phyloP scores from a whole-genome alignment of 331 rosid genomes.

The Acacia concinna region DNA sequence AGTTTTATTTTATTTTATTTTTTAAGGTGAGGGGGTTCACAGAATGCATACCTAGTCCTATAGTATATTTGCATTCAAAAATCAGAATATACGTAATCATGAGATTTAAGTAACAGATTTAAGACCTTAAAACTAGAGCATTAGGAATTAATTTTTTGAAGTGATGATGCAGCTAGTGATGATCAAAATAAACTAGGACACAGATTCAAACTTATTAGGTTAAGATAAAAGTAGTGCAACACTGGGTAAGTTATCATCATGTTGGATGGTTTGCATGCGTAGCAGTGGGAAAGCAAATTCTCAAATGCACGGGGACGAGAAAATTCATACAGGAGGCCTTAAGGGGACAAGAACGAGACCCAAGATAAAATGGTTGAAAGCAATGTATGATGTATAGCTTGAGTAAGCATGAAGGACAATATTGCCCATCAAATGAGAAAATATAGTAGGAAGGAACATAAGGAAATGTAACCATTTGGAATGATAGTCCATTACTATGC shows the following conservation, averaged over 20 bases:
- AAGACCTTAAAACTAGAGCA: background rate
- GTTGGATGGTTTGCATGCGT: background rate
- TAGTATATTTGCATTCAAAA: background rate
- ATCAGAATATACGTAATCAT: background rate
- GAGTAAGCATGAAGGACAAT: background rate
- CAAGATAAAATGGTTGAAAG: slow-evolving; percentile 18
- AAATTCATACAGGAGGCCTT: background rate
- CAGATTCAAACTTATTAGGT: background rate
- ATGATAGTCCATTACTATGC: no score
- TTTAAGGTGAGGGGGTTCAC: background rate
- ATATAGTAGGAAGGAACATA: no score
- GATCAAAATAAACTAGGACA: background rate
- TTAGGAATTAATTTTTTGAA: background rate
- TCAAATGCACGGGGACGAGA: background rate
- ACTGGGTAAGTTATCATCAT: background rate
- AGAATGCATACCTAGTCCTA: background rate
- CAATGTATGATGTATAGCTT: background rate
- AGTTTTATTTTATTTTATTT: background rate
- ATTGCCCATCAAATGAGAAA: background rate
- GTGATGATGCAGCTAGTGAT: background rate
- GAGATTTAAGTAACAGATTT: background rate
- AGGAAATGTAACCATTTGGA: background rate
- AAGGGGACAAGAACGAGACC: slow-evolving; percentile 3
- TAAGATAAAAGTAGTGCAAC: background rate
- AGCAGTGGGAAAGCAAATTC: background rate